Conservation (phyloP, 2,329 filamentous ascomycete species). For the Sclerotinia nivalis region DNA sequence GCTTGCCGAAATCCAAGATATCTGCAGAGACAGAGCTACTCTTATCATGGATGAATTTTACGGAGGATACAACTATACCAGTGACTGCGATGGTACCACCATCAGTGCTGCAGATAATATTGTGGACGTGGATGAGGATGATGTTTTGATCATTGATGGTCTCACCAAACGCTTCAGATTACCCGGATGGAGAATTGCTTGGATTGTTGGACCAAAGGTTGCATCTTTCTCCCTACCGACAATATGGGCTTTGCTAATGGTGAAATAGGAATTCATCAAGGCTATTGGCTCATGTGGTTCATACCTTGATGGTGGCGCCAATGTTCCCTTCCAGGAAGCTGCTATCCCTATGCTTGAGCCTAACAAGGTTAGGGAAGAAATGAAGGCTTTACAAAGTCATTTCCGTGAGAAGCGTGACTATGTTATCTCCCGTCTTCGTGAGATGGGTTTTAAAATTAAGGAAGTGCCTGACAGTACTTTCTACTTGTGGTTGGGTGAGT, state of each 20-base stretch:
- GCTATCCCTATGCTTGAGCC: slow-evolving; percentile 93
- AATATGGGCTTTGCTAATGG: slow-evolving; percentile 6
- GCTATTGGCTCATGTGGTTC: slow-evolving; percentile 90
- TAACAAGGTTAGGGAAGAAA: slow-evolving; percentile 74
- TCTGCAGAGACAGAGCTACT: slow-evolving; percentile 86
- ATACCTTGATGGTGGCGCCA: slow-evolving; percentile 92
- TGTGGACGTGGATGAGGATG: slow-evolving; percentile 83
- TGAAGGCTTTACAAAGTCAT: slow-evolving; percentile 84
- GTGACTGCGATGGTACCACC: slow-evolving; percentile 84
- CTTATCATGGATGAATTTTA: slow-evolving; percentile 98
- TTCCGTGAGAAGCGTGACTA: slow-evolving; percentile 93
- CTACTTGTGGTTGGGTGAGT: slow-evolving; percentile 70
- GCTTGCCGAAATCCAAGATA: slow-evolving; percentile 86
- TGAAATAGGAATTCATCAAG: slow-evolving; percentile 74
- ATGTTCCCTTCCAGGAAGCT: slow-evolving; percentile 93
- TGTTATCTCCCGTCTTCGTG: slow-evolving; percentile 73
- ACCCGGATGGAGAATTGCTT: slow-evolving; percentile 94
- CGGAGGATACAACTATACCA: slow-evolving; percentile 93
- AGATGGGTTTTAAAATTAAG: slow-evolving; percentile 85
- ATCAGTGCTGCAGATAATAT: slow-evolving; percentile 90
- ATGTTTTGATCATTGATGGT: slow-evolving; percentile 92
- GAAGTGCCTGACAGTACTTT: slow-evolving; percentile 89
- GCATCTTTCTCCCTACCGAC: background rate
- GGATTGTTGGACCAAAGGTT: slow-evolving; percentile 85
- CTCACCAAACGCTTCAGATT: slow-evolving; percentile 96